Evolutionary conservation across 768 basidiomycete genomes (phyloP).

Genomic region (Leccinellum albellum): DNA sequence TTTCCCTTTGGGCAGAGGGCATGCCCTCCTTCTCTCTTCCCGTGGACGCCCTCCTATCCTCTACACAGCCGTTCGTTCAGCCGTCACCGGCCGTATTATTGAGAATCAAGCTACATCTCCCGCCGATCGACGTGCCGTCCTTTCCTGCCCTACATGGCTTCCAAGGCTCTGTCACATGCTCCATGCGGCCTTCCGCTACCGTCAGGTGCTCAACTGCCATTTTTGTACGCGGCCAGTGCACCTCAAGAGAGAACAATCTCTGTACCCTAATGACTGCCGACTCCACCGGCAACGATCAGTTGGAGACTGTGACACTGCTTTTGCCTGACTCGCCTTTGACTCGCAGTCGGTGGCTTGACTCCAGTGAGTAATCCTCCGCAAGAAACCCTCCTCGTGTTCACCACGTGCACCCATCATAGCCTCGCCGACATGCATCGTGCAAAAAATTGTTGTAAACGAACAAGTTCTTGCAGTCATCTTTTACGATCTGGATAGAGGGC

Average conservation of each 20-base stretch:
- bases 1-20: conserved; percentile 63
- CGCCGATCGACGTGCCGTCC: conserved; percentile 49
- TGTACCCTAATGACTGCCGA: conserved; percentile 39
- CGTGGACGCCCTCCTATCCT: conserved; percentile 49
- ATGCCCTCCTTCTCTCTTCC: conserved; percentile 62
- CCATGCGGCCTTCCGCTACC: conserved; percentile 47
- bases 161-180: conserved; percentile 52
- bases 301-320: conserved; percentile 49
- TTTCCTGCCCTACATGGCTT: conserved; percentile 64
- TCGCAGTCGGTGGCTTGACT: conserved; percentile 68
- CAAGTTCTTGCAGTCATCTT: conserved; percentile 59
- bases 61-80: conserved; percentile 34
- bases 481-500: conserved; percentile 64
- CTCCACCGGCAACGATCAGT: conserved; percentile 40
- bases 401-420: conserved; percentile 36
- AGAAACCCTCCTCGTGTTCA: conserved; percentile 22
- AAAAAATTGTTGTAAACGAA: conserved; percentile 67
- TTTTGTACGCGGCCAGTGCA: conserved; percentile 47
- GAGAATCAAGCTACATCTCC: conserved; percentile 55
- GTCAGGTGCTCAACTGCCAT: conserved; percentile 65
- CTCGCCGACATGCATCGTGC: conserved; percentile 55
- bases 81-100: conserved; percentile 44
- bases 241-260: conserved; percentile 50
- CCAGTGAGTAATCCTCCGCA: conserved; percentile 43
- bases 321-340: conserved; percentile 66